A percentile compares a stretch with the other conserved stretches of the same genome.
Evolutionary conservation across 176 grass and related monocot genomes (phyloP).

Genomic region (Carex scoparia): DNA sequence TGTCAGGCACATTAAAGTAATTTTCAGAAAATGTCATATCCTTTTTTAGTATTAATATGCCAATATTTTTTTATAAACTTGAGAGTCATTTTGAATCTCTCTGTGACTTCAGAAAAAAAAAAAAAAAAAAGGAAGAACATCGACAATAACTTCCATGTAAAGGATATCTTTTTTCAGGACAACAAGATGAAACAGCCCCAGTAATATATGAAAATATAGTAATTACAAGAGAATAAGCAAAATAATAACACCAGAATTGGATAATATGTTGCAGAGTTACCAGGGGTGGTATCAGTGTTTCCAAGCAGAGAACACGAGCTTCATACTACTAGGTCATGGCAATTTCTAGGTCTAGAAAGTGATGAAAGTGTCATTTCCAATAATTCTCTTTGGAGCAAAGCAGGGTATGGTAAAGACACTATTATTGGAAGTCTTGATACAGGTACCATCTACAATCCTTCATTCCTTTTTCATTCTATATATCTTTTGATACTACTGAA

Average conservation of each 20-base stretch:
- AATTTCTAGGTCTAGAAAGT: conserved; percentile 71
- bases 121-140: no score
- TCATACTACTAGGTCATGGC: conserved; percentile 83
- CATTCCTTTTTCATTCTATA: no score
- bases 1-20: no score
- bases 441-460: conserved; percentile 13
- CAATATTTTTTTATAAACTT: no score
- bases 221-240: not conserved
- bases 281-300: conserved; percentile 72
- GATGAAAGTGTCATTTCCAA: conserved; percentile 20
- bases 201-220: no score
- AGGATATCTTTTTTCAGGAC: no score
- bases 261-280: conserved; percentile 26
- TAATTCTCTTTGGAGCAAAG: conserved; percentile 53
- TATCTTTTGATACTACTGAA: not conserved
- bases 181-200: no score
- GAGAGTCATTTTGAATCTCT: no score
- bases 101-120: no score
- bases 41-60: no score
- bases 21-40: no score
- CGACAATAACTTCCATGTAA: no score
- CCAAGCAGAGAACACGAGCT: conserved; percentile 44
- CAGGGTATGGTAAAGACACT: conserved; percentile 53
- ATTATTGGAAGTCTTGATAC: conserved; percentile 83
- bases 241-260: not conserved